phyloP scores from a whole-genome alignment of 257 asterid genomes.

The Oldenlandia corymbosa region DNA sequence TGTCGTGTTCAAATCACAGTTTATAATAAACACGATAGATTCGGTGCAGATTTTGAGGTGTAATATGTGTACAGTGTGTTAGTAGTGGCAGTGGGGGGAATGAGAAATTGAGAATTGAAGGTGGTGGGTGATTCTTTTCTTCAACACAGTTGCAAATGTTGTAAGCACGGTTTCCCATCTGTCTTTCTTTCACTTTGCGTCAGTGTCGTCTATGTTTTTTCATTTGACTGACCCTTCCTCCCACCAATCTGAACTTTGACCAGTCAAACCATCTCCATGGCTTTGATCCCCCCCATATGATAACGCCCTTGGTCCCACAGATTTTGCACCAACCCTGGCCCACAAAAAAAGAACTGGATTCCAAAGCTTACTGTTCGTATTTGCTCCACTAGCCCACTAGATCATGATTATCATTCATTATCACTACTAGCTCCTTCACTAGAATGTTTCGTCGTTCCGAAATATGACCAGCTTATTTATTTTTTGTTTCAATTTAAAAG shows the following conservation, averaged over 20 bases:
- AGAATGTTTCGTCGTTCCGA: no score
- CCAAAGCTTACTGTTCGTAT: no score
- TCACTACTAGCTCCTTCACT: no score
- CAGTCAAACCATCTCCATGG: slow-evolving; percentile 44
- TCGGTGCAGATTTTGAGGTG: no score
- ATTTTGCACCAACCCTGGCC: slow-evolving; percentile 6
- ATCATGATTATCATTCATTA: no score
- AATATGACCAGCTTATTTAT: no score
- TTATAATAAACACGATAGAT: no score
- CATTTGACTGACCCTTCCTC: slow-evolving; percentile 24
- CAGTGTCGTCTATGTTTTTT: slow-evolving; percentile 26
- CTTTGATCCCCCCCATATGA: slow-evolving; percentile 35
- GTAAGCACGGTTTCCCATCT: slow-evolving; percentile 41
- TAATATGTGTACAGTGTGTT: no score
- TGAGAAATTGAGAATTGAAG: slow-evolving; percentile 10
- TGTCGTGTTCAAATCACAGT: no score
- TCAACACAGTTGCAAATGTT: slow-evolving; percentile 23
- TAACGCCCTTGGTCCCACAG: slow-evolving; percentile 33
- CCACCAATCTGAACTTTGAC: slow-evolving; percentile 58
- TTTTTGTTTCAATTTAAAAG: no score
- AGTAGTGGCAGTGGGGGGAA: slow-evolving; percentile 11
- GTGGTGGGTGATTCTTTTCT: slow-evolving; percentile 42
- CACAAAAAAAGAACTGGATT: not conserved
- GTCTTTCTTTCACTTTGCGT: slow-evolving; percentile 42
- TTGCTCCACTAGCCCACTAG: no score